Evolutionary conservation across 306 rosid genomes (phyloP).

Genomic region (Vigna radiata): DNA sequence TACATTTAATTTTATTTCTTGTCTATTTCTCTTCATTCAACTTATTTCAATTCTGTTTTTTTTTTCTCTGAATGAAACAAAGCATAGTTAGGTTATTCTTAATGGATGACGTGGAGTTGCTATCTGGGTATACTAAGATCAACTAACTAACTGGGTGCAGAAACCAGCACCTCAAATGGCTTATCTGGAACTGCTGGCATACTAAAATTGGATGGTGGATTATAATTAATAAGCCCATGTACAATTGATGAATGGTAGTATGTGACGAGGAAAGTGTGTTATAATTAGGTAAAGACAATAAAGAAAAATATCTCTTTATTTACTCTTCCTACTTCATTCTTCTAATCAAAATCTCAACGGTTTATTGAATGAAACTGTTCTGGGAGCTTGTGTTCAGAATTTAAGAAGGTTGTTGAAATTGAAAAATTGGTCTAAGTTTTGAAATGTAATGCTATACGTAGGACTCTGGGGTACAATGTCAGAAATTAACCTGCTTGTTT

Average conservation of each 20-base stretch:
- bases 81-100: not conserved
- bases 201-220: not conserved
- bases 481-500: not conserved
- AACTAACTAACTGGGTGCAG: not conserved
- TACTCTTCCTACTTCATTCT: not conserved
- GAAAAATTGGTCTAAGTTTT: not conserved
- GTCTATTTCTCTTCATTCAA: no score
- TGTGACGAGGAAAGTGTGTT: not conserved
- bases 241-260: not conserved
- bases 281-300: conserved; percentile 17
- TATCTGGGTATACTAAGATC: not conserved
- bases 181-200: not conserved
- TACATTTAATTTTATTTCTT: no score
- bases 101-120: not conserved
- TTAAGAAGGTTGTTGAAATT: conserved; percentile 13
- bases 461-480: conserved; percentile 15
- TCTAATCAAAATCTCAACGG: not conserved
- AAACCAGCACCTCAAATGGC: not conserved
- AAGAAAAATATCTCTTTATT: not conserved
- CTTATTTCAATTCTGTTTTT: no score
- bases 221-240: not conserved
- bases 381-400: not conserved
- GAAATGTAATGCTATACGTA: not conserved
- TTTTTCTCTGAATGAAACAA: no score
- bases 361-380: not conserved